phyloP scores from a whole-genome alignment of 1,284 basidiomycete species.

The Tilletiaria anomala region DNA sequence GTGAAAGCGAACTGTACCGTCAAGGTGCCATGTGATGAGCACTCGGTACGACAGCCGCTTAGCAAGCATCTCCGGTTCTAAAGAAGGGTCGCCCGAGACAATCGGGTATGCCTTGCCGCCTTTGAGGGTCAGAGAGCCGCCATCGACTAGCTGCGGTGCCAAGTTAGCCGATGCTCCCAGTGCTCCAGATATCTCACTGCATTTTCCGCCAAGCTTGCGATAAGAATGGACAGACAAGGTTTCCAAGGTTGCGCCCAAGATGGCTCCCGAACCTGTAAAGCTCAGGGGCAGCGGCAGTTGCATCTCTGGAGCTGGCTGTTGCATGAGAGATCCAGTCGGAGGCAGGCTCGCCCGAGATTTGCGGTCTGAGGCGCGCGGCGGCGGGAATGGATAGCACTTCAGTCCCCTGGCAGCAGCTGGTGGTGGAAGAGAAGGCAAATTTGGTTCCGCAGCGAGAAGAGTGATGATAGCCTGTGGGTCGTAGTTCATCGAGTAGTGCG shows the following conservation, averaged over 20 bases:
- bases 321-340: background rate
- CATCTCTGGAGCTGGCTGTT: constrained; percentile 6
- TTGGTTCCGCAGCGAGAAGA: constrained; percentile 23
- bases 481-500: constrained; percentile 56
- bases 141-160: constrained; percentile 7
- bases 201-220: constrained; percentile 15
- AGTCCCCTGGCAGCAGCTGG: constrained; percentile 28
- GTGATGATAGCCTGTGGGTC: constrained; percentile 57
- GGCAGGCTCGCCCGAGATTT: too few relatives aligned
- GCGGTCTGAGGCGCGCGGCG: too few relatives aligned
- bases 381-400: constrained; percentile 26
- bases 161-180: constrained; percentile 5
- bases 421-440: constrained; percentile 27
- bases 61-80: background rate
- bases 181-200: too few relatives aligned
- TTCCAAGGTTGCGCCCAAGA: constrained; percentile 19
- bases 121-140: constrained; percentile 8
- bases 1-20: constrained; percentile 29
- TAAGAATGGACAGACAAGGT: constrained; percentile 18
- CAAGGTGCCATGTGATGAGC: constrained; percentile 33
- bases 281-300: constrained; percentile 24
- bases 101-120: constrained; percentile 18
- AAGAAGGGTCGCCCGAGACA: constrained; percentile 4
- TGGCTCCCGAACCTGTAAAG: constrained; percentile 20
- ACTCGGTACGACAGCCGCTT: constrained; percentile 5